Evolutionary conservation across 2,329 filamentous ascomycete genomes (phyloP), one percentile per base, ranked within the genome.

Genomic region (Colletotrichum lini): DNA sequence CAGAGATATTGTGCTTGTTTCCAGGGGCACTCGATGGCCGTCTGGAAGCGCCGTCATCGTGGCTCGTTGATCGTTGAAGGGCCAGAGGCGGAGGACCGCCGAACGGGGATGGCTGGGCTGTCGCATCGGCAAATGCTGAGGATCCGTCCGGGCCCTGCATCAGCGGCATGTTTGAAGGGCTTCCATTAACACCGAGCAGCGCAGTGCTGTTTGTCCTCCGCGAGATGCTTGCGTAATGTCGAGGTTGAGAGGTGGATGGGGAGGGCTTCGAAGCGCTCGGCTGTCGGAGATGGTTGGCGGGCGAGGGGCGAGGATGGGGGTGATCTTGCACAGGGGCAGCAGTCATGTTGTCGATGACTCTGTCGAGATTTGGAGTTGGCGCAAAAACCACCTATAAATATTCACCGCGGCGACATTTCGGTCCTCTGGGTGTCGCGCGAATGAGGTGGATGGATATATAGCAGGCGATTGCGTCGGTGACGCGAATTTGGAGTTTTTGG

Each of bases 1-100:
- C 44, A 26, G 59, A 63, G 23, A 58, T 23, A 10, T 62, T 67
- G 13, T 70, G 66, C 54, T 84, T 83, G 66, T 82, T 82, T 21
- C 82, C 83, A 0, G 85, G 84, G 6, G 84, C 86, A 70, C 82
- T 87, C 8, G 83, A 84, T 26, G 84, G 84, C 16, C 86, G 84
- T 65, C 77, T 79, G 63, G 83, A 81, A 49, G 52, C 45, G 63
- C 42, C 44, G 16, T 70, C 70, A 42, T 60, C 63, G 52, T 73
- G 70, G 66, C 70, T 73, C 38, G 70, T 72, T 49, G 72, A 73
- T 58, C 72, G 62, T 53, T 73, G 72, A 23, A 72, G 69, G 38
- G 52, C 69, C 63, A 64, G 40, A 47, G 65, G 65, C 23, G 59
- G 65, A 53, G 60, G 44, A 56, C 53, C 47, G 42, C 40, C 53